A percentile compares a stretch with the other conserved stretches of the same genome.
phyloP scores from a whole-genome alignment of 129 eudicot species.

The carrot (Daucus carota) region DH1_v3.0 NC_030385.2:46864501-46865000 shows the following conservation, averaged over 20 bases:
- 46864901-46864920: slow-evolving; percentile 66
- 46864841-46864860: slow-evolving; percentile 29
- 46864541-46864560: background rate
- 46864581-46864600: background rate
- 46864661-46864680: background rate
- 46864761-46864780: background rate
- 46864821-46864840: slow-evolving; percentile 57
- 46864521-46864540: background rate
- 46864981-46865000: slow-evolving; percentile 18
- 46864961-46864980: slow-evolving; percentile 55
- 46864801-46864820: slow-evolving; percentile 36
- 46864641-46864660: background rate
- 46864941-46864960: slow-evolving; percentile 36
- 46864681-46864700: background rate
- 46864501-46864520: background rate
- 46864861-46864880: slow-evolving; percentile 38
- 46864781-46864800: background rate
- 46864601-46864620: background rate
- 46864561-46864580: background rate
- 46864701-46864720: background rate
- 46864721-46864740: background rate
- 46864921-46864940: slow-evolving; percentile 74
- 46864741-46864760: background rate
- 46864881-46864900: slow-evolving; percentile 69
- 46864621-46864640: background rate